phyloP scores from a whole-genome alignment of 345 rosid species.

The Eucalyptus sideroxylon region DNA sequence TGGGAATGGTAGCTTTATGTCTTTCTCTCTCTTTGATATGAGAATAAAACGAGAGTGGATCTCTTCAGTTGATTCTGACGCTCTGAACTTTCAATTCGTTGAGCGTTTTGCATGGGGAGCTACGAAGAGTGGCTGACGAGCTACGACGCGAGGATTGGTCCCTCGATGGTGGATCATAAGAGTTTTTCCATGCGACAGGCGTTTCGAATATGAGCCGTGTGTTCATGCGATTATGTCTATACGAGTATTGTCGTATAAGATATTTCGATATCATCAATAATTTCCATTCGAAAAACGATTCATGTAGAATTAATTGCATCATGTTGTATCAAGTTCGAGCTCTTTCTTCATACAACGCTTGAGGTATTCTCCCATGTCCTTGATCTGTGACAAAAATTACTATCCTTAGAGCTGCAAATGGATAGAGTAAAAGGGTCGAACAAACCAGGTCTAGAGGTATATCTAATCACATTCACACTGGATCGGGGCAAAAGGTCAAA shows the following conservation, averaged over 20 bases:
- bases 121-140: background rate
- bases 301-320: background rate
- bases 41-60: too few species aligned
- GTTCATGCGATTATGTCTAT: background rate
- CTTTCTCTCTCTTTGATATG: too few species aligned
- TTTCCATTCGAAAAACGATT: background rate
- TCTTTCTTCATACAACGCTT: too few species aligned
- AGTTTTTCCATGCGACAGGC: background rate
- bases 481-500: background rate
- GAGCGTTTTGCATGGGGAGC: background rate
- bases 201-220: too few species aligned
- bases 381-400: background rate
- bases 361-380: background rate
- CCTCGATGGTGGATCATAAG: background rate
- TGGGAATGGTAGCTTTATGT: too few species aligned
- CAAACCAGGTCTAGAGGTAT: background rate
- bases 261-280: background rate
- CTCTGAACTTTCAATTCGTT: background rate
- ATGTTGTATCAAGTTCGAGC: background rate
- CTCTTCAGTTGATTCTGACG: too few species aligned
- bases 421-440: background rate
- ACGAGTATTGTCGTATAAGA: background rate
- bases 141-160: background rate
- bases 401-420: background rate
- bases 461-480: background rate